Base-by-base conservation (phyloP, 2,329 filamentous ascomycete species). In the Ascochyta fabae region DNA sequence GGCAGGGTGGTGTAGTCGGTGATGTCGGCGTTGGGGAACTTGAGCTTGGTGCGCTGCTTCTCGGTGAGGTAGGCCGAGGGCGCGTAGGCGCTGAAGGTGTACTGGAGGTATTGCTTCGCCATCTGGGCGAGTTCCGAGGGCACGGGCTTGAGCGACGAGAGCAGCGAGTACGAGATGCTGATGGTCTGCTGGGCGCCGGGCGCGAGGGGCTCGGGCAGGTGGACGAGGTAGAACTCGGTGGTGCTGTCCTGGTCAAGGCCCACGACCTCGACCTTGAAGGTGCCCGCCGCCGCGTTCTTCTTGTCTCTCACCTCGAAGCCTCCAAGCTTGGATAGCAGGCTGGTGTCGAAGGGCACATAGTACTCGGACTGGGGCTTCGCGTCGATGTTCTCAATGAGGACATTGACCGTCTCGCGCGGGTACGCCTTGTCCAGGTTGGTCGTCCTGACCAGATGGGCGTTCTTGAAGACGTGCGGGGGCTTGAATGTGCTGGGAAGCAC, bases 21-120 rank as follows among this genome's bases (percentile, higher is more conserved):
- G 26, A 96, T 84, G 66, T 91, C 88, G 61, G 84, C 80, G 50
- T 86, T 89, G 43, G 90, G 85, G 66, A 96, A 88, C 81, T 97
- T 97, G 78, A 99, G 79, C 78, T 98, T 96, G 35, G 95, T 98
- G 86, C 97, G 97, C 77, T 99, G 95, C 80, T 96, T 96, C 69
- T 85, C 76, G 13, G 92, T 97, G 16, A 84, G 79, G 80, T 99
- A 99, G 58, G 89, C 88, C 9, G 91, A 96, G 15, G 88, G 88
- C 42, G 83, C 85, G 78, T 96, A 96, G 64, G 90, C 90, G 58
- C 91, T 94, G 81, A 96, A 96, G 52, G 86, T 83, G 81, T 96
- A 92, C 53, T 86, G 83, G 48, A 99, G 87, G 79, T 88, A 97
- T 78, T 99, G 95, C 75, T 88, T 86, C 47, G 92, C 92, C 41